Conservation (phyloP, 2,329 filamentous ascomycete genomes). For the Myriangium duriaei region DNA sequence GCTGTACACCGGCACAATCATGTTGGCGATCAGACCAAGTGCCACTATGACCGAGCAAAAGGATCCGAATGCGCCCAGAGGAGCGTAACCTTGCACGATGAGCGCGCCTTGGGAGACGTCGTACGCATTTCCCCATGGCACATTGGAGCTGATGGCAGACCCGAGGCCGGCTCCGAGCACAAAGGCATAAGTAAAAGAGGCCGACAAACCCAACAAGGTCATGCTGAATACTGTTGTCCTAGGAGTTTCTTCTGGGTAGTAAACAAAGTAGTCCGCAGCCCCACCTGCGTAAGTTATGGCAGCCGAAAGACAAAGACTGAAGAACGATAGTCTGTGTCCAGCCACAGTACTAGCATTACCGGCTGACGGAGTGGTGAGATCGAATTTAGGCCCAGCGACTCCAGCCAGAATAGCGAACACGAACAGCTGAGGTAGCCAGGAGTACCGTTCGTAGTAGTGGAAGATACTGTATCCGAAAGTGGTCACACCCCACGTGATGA, state of each 20-base stretch:
- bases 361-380: constrained; percentile 38
- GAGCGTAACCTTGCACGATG: constrained; percentile 48
- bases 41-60: constrained; percentile 55
- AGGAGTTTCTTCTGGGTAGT: constrained; percentile 44
- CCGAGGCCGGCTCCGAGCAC: constrained; percentile 50
- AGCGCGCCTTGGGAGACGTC: constrained; percentile 48
- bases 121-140: constrained; percentile 47
- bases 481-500: constrained; percentile 51
- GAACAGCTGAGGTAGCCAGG: constrained; percentile 51
- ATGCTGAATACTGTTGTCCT: constrained; percentile 43
- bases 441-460: constrained; percentile 56
- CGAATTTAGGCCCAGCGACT: constrained; percentile 47
- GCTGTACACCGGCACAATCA: constrained; percentile 52
- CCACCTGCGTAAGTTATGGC: constrained; percentile 51
- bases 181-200: constrained; percentile 49
- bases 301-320: constrained; percentile 54
- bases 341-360: constrained; percentile 41
- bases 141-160: constrained; percentile 40
- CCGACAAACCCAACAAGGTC: constrained; percentile 43
- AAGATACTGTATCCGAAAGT: constrained; percentile 57
- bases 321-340: constrained; percentile 53
- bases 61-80: constrained; percentile 50
- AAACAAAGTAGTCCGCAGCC: constrained; percentile 57
- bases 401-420: constrained; percentile 51
- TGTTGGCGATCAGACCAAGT: constrained; percentile 53